Evolutionary conservation across 805 yeast genomes (phyloP).

Genomic region (Yarrowia hollandica): DNA sequence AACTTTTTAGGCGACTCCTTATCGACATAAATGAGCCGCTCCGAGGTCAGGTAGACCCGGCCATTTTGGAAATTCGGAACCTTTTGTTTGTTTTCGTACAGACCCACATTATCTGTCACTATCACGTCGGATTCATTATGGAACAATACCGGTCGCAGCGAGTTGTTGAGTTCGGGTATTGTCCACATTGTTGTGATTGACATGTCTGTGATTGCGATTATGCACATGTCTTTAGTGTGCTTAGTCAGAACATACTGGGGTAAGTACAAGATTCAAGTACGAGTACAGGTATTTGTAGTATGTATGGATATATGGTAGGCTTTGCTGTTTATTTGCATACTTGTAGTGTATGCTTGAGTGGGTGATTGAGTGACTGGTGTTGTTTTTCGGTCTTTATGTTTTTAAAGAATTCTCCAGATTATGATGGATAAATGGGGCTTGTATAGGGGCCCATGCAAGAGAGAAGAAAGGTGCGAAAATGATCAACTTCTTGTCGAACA

Average conservation of each 20-base stretch:
- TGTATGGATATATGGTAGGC: too few relatives aligned
- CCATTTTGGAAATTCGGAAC: constrained; percentile 68
- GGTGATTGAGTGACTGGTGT: too few relatives aligned
- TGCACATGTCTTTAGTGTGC: background rate
- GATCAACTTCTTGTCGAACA: too few relatives aligned
- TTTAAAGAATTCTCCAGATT: too few relatives aligned
- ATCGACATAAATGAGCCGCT: constrained; percentile 72
- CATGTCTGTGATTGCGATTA: background rate
- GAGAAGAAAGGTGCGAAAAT: too few relatives aligned
- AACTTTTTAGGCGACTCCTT: constrained; percentile 44
- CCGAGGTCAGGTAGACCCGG: constrained; percentile 71
- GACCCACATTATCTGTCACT: constrained; percentile 61
- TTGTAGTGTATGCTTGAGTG: too few relatives aligned
- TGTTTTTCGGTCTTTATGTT: too few relatives aligned
- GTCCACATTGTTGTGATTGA: constrained; percentile 8
- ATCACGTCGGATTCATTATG: constrained; percentile 52
- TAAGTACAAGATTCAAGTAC: too few relatives aligned
- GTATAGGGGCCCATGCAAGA: too few relatives aligned
- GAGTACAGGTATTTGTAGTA: too few relatives aligned
- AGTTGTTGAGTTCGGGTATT: constrained; percentile 18
- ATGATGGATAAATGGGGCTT: too few relatives aligned
- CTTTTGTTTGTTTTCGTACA: constrained; percentile 71
- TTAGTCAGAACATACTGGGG: background rate
- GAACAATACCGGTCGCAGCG: constrained; percentile 12
- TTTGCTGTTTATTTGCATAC: too few relatives aligned